Evolutionary conservation across 1,284 basidiomycete species (phyloP).

Genomic region (Rhodotorula sp.): DNA sequence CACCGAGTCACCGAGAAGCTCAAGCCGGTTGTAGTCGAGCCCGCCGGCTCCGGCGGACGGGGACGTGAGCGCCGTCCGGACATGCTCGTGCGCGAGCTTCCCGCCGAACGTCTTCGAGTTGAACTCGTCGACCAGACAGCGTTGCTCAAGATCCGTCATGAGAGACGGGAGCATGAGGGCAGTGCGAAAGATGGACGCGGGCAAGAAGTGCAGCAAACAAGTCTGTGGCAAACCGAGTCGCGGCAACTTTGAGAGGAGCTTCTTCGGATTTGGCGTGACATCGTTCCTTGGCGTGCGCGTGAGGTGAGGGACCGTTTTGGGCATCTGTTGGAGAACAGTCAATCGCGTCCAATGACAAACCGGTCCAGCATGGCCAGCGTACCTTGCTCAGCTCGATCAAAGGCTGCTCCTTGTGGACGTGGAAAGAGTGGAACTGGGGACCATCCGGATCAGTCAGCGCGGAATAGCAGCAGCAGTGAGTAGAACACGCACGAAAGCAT

Average conservation of each 20-base stretch:
- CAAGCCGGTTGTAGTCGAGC: constrained; percentile 67
- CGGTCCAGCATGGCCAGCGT: not conserved
- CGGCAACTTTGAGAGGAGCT: constrained; percentile 14
- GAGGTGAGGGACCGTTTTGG: constrained; percentile 9
- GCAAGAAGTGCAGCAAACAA: constrained; percentile 66
- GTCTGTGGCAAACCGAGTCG: constrained; percentile 74
- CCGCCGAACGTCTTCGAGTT: constrained; percentile 67
- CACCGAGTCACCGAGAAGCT: constrained; percentile 63
- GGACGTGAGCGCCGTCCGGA: constrained; percentile 66
- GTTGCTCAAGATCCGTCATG: constrained; percentile 64
- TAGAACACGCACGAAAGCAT: not conserved
- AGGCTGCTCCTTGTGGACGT: constrained; percentile 62
- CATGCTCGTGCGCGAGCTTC: constrained; percentile 59
- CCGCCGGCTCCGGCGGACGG: constrained; percentile 63
- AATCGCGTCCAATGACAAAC: not conserved
- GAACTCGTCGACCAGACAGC: constrained; percentile 70
- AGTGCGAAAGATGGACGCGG: constrained; percentile 60
- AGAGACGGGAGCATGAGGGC: constrained; percentile 67
- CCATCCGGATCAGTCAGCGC: not conserved
- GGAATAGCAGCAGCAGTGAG: not conserved
- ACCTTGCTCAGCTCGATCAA: constrained; percentile 65
- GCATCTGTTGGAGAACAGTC: not conserved
- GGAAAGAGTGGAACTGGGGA: constrained; percentile 61
- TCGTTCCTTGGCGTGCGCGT: constrained; percentile 43
- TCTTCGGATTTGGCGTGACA: constrained; percentile 9